Base-by-base conservation (phyloP, 768 basidiomycete genomes). In the Amanita inopinata region DNA sequence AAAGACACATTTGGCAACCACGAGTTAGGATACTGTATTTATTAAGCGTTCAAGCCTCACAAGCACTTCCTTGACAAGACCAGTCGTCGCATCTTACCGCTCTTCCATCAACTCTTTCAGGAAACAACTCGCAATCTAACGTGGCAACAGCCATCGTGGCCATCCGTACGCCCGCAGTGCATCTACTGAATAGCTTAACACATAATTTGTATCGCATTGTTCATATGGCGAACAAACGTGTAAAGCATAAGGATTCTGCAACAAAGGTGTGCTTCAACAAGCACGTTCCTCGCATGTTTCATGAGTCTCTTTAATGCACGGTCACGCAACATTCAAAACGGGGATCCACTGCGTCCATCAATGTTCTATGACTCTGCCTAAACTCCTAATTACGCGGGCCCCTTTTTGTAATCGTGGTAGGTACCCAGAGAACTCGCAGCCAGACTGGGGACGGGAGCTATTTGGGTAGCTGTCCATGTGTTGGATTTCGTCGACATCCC, bases 241-340 rank as follows among this genome's bases (percentile, higher is more conserved):
- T 22, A 25, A n/a, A 24, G 15, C 41, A 25, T 25, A 32, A 22
- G 41, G 33, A 24, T 15, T 35, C 18, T 17, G 20, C 9, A 23
- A 33, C n/a, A 17, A n/a, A 15, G 23, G 17, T 14, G 12, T 20
- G 32, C 28, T 18, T 20, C 32, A 25, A 8, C 12, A 24, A 24
- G 40, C 40, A 17, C 34, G 40, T 25, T 32, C 32, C 6, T 20
- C 40, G 22, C 40, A 20, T 40, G 40, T 31, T 41, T 19, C 3
- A 31, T 41, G 8, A 5, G 32, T n/a, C 31, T 25, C 14, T 18
- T 30, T 15, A 4, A 7, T n/a, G n/a, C 27, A 7, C 27, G n/a
- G 27, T 6, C 27, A n/a, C 27, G 27, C 7, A 37, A 27, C 5
- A 18, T 27, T 28, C n/a, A n/a, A n/a, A 25, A 37, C 34, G 43